Percentiles rank a stretch among this genome's conserved stretches.
Conservation (phyloP, 2,329 filamentous ascomycete species). For the Fusarium ambrosium region DNA sequence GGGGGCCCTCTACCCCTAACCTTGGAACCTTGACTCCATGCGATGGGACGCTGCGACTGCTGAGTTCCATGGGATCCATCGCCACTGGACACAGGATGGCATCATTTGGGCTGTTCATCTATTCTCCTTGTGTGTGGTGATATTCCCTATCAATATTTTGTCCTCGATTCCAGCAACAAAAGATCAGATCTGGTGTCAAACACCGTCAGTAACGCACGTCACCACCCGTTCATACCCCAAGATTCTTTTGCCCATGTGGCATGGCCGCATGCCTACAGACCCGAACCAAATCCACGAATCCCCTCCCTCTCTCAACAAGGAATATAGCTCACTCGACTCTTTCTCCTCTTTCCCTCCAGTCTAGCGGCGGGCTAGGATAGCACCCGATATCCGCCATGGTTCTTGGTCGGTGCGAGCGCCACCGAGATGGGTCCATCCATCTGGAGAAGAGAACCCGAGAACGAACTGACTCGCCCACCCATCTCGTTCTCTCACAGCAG, state of each 20-base stretch:
- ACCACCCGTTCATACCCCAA: background rate
- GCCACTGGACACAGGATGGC: background rate
- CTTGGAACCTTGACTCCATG: slow-evolving; percentile 1
- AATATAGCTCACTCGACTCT: slow-evolving; percentile 27
- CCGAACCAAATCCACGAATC: slow-evolving; percentile 30
- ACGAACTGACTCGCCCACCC: slow-evolving; percentile 14
- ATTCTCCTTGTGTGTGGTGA: background rate
- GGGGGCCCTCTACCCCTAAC: slow-evolving; percentile 3
- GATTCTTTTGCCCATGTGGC: slow-evolving; percentile 29
- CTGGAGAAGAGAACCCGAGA: background rate
- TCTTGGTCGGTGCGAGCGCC: slow-evolving; percentile 5
- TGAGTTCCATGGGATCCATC: slow-evolving; percentile 14
- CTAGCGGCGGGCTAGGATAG: background rate
- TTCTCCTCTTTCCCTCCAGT: background rate
- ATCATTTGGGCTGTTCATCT: background rate
- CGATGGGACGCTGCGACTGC: slow-evolving; percentile 11
- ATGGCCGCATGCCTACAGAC: slow-evolving; percentile 24
- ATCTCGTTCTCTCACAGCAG: background rate
- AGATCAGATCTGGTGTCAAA: background rate
- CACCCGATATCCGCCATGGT: slow-evolving; percentile 9
- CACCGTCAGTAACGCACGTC: background rate
- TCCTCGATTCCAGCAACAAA: background rate
- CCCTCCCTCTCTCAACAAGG: background rate
- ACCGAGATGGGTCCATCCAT: slow-evolving; percentile 11
- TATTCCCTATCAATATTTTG: background rate